Base-by-base conservation (phyloP, 306 rosid genomes). In the Lathyrus tuberosus region DNA sequence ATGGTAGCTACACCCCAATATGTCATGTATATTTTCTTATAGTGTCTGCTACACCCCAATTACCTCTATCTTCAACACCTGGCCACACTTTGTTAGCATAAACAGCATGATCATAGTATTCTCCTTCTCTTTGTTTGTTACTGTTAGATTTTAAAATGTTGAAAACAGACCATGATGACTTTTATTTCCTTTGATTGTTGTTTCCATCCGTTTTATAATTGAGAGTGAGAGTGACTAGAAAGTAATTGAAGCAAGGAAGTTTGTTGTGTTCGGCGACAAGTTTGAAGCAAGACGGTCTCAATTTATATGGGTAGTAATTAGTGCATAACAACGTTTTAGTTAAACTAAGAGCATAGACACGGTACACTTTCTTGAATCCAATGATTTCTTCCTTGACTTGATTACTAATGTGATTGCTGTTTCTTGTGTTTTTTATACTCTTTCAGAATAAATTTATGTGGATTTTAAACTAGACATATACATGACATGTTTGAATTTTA, bases 41-140 rank as follows among this genome's bases (percentile, higher is more conserved):
- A n/a, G n/a, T n/a, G n/a, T n/a, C n/a, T n/a, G n/a, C n/a, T n/a
- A 77, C 86, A n/a, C 88, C 82, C 64, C 67, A 80, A 1, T 70
- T 65, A 1, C 75, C 86, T 75, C 74, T 79, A 73, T 93, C 98
- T 46, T 77, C 91, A 28, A 88, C 94, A 43, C 96, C 90, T 0
- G 88, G 85, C 91, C 89, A 86, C 11, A 88, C 89, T 78, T 57
- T 79, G 61, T 57, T 88, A 26, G 4, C 30, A 26, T 26, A 26
- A 26, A 62, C 84, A 0, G 77, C 84, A 28, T 78, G 69, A 12
- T 67, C 10, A 9, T 70, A 22, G 2, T 71, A 67, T 3, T n/a
- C 61, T 20, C 40, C 41, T 1, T 73, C 70, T 67, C 83, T 71
- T 5, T 69, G 69, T 53, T 54, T 84, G 17, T 72, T 69, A 52